Evolutionary conservation across 208 protist genomes (phyloP).

Genomic region (Vickermania spadyakhi): DNA sequence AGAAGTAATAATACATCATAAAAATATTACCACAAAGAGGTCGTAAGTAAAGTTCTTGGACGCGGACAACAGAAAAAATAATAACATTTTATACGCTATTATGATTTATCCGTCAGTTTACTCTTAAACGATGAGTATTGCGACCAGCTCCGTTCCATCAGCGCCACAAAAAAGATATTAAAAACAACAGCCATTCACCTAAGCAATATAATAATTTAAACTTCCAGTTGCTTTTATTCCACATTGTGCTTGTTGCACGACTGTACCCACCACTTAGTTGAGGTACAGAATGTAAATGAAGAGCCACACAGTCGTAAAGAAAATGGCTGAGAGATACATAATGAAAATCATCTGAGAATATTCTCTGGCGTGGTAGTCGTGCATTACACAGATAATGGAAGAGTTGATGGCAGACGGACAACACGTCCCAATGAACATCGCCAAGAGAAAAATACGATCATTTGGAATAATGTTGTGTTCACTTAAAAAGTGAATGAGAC

Average conservation of each 20-base stretch:
- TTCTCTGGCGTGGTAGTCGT: slow-evolving; percentile 8
- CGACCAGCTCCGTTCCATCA: too few relatives aligned
- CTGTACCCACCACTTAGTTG: neutral
- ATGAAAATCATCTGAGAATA: slow-evolving; percentile 16
- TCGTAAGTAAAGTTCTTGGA: too few relatives aligned
- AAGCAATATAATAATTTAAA: too few relatives aligned
- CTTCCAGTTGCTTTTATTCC: neutral
- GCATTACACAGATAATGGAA: slow-evolving; percentile 15
- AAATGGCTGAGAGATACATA: slow-evolving; percentile 10
- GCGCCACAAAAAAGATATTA: slow-evolving; percentile 16
- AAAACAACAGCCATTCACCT: slow-evolving; percentile 4
- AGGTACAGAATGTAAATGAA: slow-evolving; percentile 17
- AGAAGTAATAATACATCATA: too few relatives aligned
- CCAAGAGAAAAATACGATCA: slow-evolving; percentile 9
- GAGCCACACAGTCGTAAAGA: slow-evolving; percentile 12
- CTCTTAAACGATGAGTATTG: too few relatives aligned
- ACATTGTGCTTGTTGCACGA: slow-evolving; percentile 1
- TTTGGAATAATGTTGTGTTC: slow-evolving; percentile 5
- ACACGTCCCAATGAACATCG: slow-evolving; percentile 10
- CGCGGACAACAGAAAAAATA: too few relatives aligned
- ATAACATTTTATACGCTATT: too few relatives aligned
- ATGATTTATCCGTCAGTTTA: too few relatives aligned
- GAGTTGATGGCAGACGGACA: slow-evolving; percentile 18
- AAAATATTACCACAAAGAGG: too few relatives aligned
- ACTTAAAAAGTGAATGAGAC: slow-evolving; percentile 10